Conservation (phyloP, 2,329 filamentous ascomycete species). For the Arthroderma sp. region DNA sequence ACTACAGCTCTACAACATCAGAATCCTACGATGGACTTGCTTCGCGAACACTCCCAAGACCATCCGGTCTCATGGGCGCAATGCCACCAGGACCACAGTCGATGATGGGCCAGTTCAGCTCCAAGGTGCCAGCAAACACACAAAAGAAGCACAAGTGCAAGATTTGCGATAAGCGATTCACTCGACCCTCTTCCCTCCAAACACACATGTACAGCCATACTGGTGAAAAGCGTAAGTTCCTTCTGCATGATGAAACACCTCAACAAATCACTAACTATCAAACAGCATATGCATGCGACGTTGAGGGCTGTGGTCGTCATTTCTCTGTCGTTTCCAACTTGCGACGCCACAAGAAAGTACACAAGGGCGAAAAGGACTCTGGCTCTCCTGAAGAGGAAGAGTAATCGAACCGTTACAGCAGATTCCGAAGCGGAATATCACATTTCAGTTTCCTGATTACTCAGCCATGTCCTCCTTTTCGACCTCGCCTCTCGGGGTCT, state of each 20-base stretch:
- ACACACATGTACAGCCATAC: slow-evolving; percentile 99
- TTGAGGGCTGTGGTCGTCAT: slow-evolving; percentile 86
- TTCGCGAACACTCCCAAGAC: slow-evolving; percentile 72
- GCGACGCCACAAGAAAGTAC: slow-evolving; percentile 87
- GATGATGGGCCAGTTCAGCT: slow-evolving; percentile 98
- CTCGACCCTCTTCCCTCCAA: slow-evolving; percentile 81
- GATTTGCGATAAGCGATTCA: slow-evolving; percentile 96
- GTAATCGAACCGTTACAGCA: slow-evolving; percentile 16
- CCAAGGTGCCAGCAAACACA: slow-evolving; percentile 86
- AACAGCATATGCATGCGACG: slow-evolving; percentile 81
- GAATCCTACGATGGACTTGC: slow-evolving; percentile 69
- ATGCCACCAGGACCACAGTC: slow-evolving; percentile 77
- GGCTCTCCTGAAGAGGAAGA: slow-evolving; percentile 33
- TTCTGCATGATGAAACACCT: neutral
- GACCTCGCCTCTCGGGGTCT: neutral
- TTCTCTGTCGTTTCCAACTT: slow-evolving; percentile 97
- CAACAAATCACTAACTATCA: neutral
- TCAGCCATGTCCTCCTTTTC: neutral
- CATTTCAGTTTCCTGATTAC: neutral
- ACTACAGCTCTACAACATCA: slow-evolving; percentile 81
- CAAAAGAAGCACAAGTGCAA: slow-evolving; percentile 99
- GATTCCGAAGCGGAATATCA: neutral
- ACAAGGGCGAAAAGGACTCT: slow-evolving; percentile 52
- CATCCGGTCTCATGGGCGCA: slow-evolving; percentile 52
- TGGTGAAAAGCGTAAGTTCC: slow-evolving; percentile 86